Percentiles rank a stretch among this genome's conserved stretches.
Conservation (phyloP, 2,329 filamentous ascomycete genomes). For the Pezicula radicicola region DNA sequence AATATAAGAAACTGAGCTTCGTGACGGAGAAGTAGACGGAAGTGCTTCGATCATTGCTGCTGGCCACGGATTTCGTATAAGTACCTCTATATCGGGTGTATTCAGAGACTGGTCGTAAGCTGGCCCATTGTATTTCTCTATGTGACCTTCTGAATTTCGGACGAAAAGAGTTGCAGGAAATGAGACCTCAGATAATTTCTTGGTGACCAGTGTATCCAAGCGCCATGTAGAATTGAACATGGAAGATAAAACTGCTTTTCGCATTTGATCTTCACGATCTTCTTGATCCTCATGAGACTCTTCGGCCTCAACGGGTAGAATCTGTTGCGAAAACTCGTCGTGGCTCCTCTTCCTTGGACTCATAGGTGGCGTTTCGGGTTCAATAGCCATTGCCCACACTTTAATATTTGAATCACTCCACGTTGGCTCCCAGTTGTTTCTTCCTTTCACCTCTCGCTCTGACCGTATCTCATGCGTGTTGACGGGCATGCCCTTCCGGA, state of each 20-base stretch:
- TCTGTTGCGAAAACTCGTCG: conserved; percentile 40
- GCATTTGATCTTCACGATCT: conserved; percentile 44
- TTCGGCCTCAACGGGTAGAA: conserved; percentile 10
- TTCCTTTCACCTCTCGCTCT: conserved; percentile 4
- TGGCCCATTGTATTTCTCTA: conserved; percentile 70
- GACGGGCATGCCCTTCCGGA: conserved; percentile 79
- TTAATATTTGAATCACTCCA: conserved; percentile 75
- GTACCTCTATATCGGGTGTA: conserved; percentile 63
- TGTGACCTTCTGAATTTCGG: conserved; percentile 58
- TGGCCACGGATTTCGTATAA: conserved; percentile 78
- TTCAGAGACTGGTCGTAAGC: conserved; percentile 46
- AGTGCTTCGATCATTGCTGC: conserved; percentile 61
- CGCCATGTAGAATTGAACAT: conserved; percentile 81
- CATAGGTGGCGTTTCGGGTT: conserved; percentile 23
- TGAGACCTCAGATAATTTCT: conserved; percentile 61
- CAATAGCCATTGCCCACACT: conserved; percentile 77
- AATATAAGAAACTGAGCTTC: conserved; percentile 80
- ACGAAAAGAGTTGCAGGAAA: conserved; percentile 70
- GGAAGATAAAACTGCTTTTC: conserved; percentile 62
- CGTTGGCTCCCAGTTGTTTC: conserved; percentile 50
- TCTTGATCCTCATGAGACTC: conserved; percentile 33
- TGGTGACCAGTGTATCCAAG: conserved; percentile 66
- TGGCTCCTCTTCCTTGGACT: conserved; percentile 43
- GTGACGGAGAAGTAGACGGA: conserved; percentile 64
- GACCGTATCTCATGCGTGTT: conserved; percentile 60